phyloP scores from a whole-genome alignment of 169 alveolate genomes.

The Cytauxzoon felis region DNA sequence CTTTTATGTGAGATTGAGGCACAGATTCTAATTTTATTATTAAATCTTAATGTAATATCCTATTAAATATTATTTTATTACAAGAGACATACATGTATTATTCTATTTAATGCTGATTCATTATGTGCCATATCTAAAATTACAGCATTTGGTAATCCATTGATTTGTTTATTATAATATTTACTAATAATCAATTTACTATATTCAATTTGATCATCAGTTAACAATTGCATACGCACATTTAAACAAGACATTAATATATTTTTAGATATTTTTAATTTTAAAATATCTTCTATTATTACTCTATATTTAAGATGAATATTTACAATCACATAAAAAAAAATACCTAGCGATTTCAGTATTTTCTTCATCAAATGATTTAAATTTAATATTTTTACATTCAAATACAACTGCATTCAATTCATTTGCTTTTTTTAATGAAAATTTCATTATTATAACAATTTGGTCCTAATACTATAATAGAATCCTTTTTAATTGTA shows the following conservation, averaged over 20 bases:
- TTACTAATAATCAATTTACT: constrained; percentile 2
- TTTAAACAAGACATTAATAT: constrained; percentile 54
- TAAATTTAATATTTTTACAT: constrained; percentile 29
- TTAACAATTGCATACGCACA: constrained; percentile 65
- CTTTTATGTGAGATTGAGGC: constrained; percentile 11
- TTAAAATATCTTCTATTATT: constrained; percentile 8
- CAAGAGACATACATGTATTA: constrained; percentile 48
- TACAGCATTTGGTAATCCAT: constrained; percentile 56
- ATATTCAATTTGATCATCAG: constrained; percentile 35
- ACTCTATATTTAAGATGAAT: constrained; percentile 40
- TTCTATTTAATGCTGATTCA: constrained; percentile 78
- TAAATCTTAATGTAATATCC: constrained; percentile 1
- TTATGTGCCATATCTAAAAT: constrained; percentile 86
- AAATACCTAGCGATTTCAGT: constrained; percentile 67
- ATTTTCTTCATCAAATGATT: constrained; percentile 57
- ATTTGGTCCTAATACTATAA: constrained; percentile 84
- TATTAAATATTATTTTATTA: not conserved
- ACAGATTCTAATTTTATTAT: not conserved
- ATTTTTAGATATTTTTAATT: constrained; percentile 12
- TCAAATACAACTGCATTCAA: constrained; percentile 14
- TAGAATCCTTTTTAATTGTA: constrained; percentile 73
- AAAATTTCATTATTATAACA: constrained; percentile 61
- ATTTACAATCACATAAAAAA: constrained; percentile 11
- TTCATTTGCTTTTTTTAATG: constrained; percentile 38
- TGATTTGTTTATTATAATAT: not conserved